These are phyloP conservation scores for Aspergillus fijiensis DNA, from an alignment of 2,329 filamentous ascomycete species.

Conservation along the genomic window DNA sequence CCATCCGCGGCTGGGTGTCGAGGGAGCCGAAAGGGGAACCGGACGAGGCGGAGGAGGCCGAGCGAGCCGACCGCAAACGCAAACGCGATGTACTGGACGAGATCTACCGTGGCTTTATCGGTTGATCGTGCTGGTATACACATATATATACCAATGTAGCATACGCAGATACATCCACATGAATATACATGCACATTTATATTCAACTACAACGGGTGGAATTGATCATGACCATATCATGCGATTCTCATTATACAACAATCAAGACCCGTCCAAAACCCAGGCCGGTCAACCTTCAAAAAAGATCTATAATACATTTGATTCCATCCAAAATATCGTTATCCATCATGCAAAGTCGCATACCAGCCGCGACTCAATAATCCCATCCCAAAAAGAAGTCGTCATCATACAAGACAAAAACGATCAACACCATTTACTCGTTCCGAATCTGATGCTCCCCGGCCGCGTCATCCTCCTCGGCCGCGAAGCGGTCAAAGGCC, in stretches of 20 bases:
- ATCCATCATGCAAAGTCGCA: neutral
- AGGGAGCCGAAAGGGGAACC: constrained; percentile 51
- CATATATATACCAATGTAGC: too few species aligned
- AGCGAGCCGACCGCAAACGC: constrained; percentile 54
- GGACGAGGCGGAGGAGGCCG: constrained; percentile 50
- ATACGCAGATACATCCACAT: neutral
- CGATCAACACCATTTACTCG: constrained; percentile 6
- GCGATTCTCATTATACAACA: neutral
- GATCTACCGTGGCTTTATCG: constrained; percentile 72
- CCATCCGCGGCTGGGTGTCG: constrained; percentile 76
- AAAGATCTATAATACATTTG: constrained; percentile 2
- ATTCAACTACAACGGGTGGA: neutral
- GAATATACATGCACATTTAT: neutral
- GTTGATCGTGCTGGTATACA: neutral
- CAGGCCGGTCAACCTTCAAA: neutral
- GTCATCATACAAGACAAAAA: neutral
- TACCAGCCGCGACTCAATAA: neutral
- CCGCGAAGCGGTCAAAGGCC: constrained; percentile 39
- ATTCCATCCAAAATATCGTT: neutral
- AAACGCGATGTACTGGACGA: constrained; percentile 80
- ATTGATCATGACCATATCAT: neutral
- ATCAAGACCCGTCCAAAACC: too few species aligned
- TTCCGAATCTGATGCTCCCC: constrained; percentile 32
- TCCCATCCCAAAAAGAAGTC: too few species aligned
- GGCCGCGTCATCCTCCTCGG: constrained; percentile 37